Percentiles rank a stretch among this genome's conserved stretches.
phyloP scores from a whole-genome alignment of 371 early-diverging fungal genomes.

The Mucor mucedo region DNA sequence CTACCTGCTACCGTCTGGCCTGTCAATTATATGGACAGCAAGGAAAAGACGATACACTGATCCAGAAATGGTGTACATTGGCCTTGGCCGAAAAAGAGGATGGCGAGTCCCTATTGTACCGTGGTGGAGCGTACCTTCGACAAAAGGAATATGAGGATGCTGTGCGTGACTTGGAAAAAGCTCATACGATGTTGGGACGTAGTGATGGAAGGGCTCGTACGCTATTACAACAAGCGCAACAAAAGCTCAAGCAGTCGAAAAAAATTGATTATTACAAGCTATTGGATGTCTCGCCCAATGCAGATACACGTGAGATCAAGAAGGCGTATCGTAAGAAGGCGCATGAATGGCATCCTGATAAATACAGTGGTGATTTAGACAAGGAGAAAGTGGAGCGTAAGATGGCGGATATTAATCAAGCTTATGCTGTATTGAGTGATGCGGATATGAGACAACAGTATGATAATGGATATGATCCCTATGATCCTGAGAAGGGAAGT shows the following conservation, averaged over 20 bases:
- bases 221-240: slow-evolving; percentile 56
- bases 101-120: slow-evolving; percentile 72
- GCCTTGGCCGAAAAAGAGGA: slow-evolving; percentile 63
- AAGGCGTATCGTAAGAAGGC: slow-evolving; percentile 91
- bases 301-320: slow-evolving; percentile 82
- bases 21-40: slow-evolving; percentile 64
- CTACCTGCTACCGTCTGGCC: slow-evolving; percentile 60
- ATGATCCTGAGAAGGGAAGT: slow-evolving; percentile 73
- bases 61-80: slow-evolving; percentile 58
- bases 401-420: slow-evolving; percentile 93
- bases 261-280: slow-evolving; percentile 93
- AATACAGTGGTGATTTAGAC: slow-evolving; percentile 76
- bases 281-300: slow-evolving; percentile 79
- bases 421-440: slow-evolving; percentile 88
- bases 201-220: slow-evolving; percentile 3
- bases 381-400: slow-evolving; percentile 81
- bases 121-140: slow-evolving; percentile 71
- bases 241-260: slow-evolving; percentile 64
- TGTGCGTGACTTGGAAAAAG: slow-evolving; percentile 69
- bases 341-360: slow-evolving; percentile 88
- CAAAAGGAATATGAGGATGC: slow-evolving; percentile 79
- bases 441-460: slow-evolving; percentile 74
- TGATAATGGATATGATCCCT: slow-evolving; percentile 95
- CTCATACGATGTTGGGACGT: slow-evolving; percentile 58
- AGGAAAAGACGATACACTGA: slow-evolving; percentile 26